Base-by-base conservation (phyloP, 2,329 filamentous ascomycete genomes). In the Cladosporium sphaerospermum region DNA sequence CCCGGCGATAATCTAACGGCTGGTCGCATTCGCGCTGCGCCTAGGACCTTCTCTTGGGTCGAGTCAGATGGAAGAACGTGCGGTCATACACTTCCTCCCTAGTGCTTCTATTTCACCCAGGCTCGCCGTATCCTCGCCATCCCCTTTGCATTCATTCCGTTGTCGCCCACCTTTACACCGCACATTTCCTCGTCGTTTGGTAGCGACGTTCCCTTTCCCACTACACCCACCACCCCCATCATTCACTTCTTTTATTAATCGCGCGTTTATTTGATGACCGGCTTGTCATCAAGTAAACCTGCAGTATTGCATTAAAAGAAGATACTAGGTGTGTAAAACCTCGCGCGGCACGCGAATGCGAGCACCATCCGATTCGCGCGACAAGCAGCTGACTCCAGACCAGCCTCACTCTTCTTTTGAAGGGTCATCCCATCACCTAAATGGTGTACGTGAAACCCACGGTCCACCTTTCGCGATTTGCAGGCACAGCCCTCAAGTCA, bases 241-340 rank as follows among this genome's bases (percentile, higher is more conserved):
- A 44, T 52, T 45, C 19, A 40, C 36, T 53, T 46, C 45, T 42
- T 49, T 43, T 54, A 45, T 45, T 31, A 44, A 59, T 73, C 73
- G 89, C 89, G 89, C 89, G 89, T 95, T 89, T 78, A 86, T 69
- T 95, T 93, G 89, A 79, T 88, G 88, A 84, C 85, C 75, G 18
- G 69, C 57, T 61, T 71, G 86, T 89, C 91, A 89, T 95, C 89
- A 92, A 89, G 96, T 96, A 91, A 96, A 93, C 89, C 89, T 96
- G 91, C 89, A 91, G 77, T 76, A 53, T 54, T 57, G 54, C 47
- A 51, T 45, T 57, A 46, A 28, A 39, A 37, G 49, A 40, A 40
- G 40, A 39, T 19, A 37, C 32, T n/a, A 49, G 37, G 46, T 49
- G 42, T 16, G 46, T 19, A 16, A 23, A n/a, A 36, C 42, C 41